Evolutionary conservation across 2,329 filamentous ascomycete species (phyloP), one percentile per base, ranked within the genome.

Genomic region (Neofusicoccum umdonicola): DNA sequence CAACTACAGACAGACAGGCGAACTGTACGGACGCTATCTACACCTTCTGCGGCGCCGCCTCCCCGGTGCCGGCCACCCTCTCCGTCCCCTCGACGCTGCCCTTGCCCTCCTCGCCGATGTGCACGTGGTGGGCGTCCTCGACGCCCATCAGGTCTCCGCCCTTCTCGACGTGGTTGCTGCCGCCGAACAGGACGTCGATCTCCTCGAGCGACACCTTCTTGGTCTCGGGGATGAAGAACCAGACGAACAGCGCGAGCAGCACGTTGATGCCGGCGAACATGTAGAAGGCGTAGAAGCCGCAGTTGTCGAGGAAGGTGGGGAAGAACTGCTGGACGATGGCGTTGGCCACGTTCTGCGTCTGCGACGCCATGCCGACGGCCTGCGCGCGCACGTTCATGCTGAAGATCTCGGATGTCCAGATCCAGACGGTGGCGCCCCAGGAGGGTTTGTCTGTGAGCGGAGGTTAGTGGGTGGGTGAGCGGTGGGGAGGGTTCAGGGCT

Each of bases 361-460:
- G 82, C 45, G 80, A 80, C 45, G 82, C 87, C 88, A 90, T 90
- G 63, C 87, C 88, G 13, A 90, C 87, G 41, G 88, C 88, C 73
- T 90, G 88, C 4, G 87, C 86, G 65, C 88, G 86, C n/a, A 90
- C 85, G 74, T 90, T 90, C 85, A 89, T 88, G 62, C 83, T 87
- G 79, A 90, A 90, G 66, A 90, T 80, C 69, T 90, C 88, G 2
- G 86, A 83, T 0, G 88, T 90, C 84, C 85, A 90, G 73, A 90
- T 90, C 88, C 88, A 90, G 17, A 87, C 85, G 4, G 87, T 89
- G 2, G 87, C 87, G 58, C 87, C 87, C 87, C 87, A 90, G 0
- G 85, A 88, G 3, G 88, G 87, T 73, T 90, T 90, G 77, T 90
- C 80, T 82, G 57, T 17, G 50, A 2, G 13, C 19, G 19, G 19